Percentiles rank a stretch among this genome's conserved stretches.
phyloP scores from a whole-genome alignment of 2,329 filamentous ascomycete species.

The Colletotrichum lini region DNA sequence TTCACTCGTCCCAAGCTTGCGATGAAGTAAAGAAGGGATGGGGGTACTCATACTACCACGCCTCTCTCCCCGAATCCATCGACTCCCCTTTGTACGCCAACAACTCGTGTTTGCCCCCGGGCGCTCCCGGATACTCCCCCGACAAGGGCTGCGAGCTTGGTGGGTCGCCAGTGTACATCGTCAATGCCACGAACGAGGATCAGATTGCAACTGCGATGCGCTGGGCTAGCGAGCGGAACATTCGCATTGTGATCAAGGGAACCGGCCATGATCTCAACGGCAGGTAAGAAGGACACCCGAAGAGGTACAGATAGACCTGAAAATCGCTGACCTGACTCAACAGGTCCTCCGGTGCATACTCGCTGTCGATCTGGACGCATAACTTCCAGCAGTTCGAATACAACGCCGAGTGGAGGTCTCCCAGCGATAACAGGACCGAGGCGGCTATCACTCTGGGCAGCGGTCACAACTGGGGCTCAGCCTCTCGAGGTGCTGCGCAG shows the following conservation, averaged over 20 bases:
- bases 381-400: constrained; percentile 37
- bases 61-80: constrained; percentile 22
- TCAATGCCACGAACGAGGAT: constrained; percentile 52
- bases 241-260: constrained; percentile 66
- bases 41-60: constrained; percentile 25
- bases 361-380: constrained; percentile 43
- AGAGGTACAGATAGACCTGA: too few species aligned
- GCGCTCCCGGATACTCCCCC: constrained; percentile 14
- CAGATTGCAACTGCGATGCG: constrained; percentile 46
- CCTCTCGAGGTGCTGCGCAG: constrained; percentile 59
- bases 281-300: constrained; percentile 60
- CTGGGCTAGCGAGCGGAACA: constrained; percentile 51
- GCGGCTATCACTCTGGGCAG: constrained; percentile 21
- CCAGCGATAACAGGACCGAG: constrained; percentile 29
- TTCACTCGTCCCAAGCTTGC: constrained; percentile 14
- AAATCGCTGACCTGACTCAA: background rate
- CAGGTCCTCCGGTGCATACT: constrained; percentile 43
- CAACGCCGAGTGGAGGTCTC: constrained; percentile 21
- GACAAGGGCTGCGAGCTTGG: constrained; percentile 48
- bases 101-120: constrained; percentile 26
- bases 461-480: constrained; percentile 49
- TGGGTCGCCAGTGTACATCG: constrained; percentile 53
- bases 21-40: constrained; percentile 23
- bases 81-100: constrained; percentile 27
- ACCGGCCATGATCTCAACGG: constrained; percentile 71